Evolutionary conservation across 2,329 filamentous ascomycete species (phyloP).

Genomic region (Pseudomassariella vexata): DNA sequence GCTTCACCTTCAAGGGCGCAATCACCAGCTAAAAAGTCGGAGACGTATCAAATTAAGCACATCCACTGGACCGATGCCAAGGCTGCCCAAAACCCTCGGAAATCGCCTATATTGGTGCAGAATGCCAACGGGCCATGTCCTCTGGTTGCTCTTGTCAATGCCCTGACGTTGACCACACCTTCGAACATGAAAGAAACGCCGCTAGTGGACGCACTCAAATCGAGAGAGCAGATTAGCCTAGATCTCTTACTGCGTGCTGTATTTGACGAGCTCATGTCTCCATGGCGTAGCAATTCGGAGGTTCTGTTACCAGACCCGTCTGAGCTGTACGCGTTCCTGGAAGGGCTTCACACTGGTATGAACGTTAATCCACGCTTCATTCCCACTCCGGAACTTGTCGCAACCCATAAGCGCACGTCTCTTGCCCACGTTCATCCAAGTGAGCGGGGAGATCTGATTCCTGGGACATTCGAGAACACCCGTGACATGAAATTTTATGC

Average conservation of each 20-base stretch:
- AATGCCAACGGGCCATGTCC: constrained; percentile 95
- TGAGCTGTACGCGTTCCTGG: constrained; percentile 81
- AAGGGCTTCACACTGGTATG: constrained; percentile 91
- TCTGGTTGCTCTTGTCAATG: constrained; percentile 87
- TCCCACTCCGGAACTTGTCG: constrained; percentile 43
- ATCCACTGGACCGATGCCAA: constrained; percentile 74
- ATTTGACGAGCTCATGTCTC: constrained; percentile 88
- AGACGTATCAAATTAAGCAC: constrained; percentile 91
- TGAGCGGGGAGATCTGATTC: constrained; percentile 41
- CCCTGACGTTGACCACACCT: constrained; percentile 76
- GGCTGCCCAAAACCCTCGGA: constrained; percentile 55
- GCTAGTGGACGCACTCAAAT: constrained; percentile 69
- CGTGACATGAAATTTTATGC: constrained; percentile 86
- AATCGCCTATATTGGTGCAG: constrained; percentile 85
- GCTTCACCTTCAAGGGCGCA: constrained; percentile 37
- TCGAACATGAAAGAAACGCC: constrained; percentile 57
- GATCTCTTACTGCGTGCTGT: constrained; percentile 81
- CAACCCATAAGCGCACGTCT: constrained; percentile 44
- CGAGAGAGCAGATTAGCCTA: constrained; percentile 82
- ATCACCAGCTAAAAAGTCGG: constrained; percentile 40
- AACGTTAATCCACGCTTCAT: constrained; percentile 93
- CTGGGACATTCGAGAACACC: constrained; percentile 81
- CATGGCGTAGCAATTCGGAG: constrained; percentile 56
- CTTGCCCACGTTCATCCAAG: constrained; percentile 46
- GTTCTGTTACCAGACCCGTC: constrained; percentile 74